phyloP scores from a whole-genome alignment of 2,329 filamentous ascomycete species.

The Xylariaceae sp. region DNA sequence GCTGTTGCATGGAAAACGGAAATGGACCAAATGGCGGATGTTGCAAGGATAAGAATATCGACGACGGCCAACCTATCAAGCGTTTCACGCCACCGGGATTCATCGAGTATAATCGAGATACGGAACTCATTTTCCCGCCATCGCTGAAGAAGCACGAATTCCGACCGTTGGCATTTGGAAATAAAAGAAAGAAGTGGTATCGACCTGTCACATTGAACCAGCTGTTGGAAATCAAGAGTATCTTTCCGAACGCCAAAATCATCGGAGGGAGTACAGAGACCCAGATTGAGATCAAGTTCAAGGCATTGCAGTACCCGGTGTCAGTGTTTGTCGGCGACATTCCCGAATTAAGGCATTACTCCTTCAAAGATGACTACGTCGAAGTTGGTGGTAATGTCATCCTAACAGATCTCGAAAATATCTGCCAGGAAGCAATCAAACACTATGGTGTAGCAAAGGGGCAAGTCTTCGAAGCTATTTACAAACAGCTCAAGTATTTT shows the following conservation, averaged over 20 bases:
- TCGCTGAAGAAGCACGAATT: conserved; percentile 78
- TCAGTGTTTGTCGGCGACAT: conserved; percentile 95
- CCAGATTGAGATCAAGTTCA: conserved; percentile 98
- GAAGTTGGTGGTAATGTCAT: conserved; percentile 92
- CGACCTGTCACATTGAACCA: conserved; percentile 83
- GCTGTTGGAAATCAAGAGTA: conserved; percentile 85
- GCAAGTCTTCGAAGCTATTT: conserved; percentile 85
- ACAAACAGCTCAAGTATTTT: conserved; percentile 93
- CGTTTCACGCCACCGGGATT: conserved; percentile 84
- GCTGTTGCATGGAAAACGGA: conserved; percentile 71
- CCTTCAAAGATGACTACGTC: conserved; percentile 75
- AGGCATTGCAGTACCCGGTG: conserved; percentile 82
- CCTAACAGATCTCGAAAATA: conserved; percentile 83
- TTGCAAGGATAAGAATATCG: conserved; percentile 62
- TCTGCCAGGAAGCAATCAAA: conserved; percentile 74
- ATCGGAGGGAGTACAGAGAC: conserved; percentile 96
- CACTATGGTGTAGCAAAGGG: conserved; percentile 70
- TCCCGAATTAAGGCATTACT: conserved; percentile 78
- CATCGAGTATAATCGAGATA: conserved; percentile 90
- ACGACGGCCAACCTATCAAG: conserved; percentile 55
- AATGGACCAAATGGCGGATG: conserved; percentile 55
- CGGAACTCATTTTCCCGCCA: conserved; percentile 92
- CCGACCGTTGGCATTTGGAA: conserved; percentile 81
- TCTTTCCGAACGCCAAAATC: conserved; percentile 82
- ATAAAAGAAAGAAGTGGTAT: conserved; percentile 93